Conservation (phyloP, 805 yeast species). For the Starmerella davenportii region DNA sequence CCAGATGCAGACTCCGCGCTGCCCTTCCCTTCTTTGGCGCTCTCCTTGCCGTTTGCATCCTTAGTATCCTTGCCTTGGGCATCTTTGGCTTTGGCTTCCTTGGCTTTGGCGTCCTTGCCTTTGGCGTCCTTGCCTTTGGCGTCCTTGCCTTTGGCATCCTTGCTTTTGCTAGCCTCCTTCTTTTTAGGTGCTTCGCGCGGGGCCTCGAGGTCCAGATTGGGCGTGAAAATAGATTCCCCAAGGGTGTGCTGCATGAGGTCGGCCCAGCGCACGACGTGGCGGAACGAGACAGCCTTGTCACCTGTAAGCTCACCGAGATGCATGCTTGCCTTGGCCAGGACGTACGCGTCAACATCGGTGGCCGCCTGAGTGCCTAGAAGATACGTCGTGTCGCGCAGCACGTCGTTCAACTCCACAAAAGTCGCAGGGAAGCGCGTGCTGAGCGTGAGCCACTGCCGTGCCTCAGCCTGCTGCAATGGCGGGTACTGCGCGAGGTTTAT, state of each 20-base stretch:
- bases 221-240: conserved; percentile 35
- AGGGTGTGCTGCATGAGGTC: conserved; percentile 59
- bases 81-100: conserved; percentile 2
- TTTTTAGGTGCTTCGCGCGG: conserved; percentile 50
- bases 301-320: conserved; percentile 38
- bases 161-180: conserved; percentile 23
- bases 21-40: conserved; percentile 9
- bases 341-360: conserved; percentile 50
- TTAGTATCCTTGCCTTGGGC: conserved; percentile 20
- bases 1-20: too few relatives aligned
- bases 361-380: conserved; percentile 44
- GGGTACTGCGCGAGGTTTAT: conserved; percentile 16
- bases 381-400: conserved; percentile 52
- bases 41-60: conserved; percentile 24
- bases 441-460: conserved; percentile 64
- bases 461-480: conserved; percentile 45
- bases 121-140: conserved; percentile 1
- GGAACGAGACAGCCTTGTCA: conserved; percentile 40
- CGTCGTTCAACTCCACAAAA: conserved; percentile 42
- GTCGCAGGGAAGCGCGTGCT: conserved; percentile 42
- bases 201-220: conserved; percentile 44
- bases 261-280: conserved; percentile 87
- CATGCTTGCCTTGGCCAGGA: conserved; percentile 50
- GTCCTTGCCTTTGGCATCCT: not conserved
- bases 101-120: not conserved